These are phyloP conservation scores for Beverwykella pulmonaria DNA, from an alignment of 495 filamentous ascomycete species.

Conservation along the genomic window DNA sequence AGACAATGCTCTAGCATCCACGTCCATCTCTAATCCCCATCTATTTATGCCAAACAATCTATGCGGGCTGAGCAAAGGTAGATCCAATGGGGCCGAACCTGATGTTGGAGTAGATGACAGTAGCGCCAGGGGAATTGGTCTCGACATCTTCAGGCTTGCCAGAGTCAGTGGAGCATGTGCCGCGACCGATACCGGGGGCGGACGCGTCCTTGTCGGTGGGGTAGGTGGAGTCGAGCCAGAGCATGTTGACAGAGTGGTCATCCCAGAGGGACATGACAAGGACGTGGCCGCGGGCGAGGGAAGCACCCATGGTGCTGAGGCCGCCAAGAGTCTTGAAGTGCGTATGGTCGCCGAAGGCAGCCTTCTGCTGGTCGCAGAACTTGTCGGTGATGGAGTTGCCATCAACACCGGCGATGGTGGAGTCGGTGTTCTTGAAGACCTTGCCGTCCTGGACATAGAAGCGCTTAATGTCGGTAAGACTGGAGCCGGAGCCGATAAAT, in stretches of 20 bases:
- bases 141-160: slow-evolving; percentile 65
- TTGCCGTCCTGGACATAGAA: slow-evolving; percentile 65
- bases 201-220: slow-evolving; percentile 48
- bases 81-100: slow-evolving; percentile 62
- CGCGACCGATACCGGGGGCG: slow-evolving; percentile 68
- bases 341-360: slow-evolving; percentile 62
- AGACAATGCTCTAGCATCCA: too few relatives aligned
- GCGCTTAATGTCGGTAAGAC: slow-evolving; percentile 56
- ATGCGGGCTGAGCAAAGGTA: slow-evolving; percentile 25
- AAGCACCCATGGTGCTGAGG: slow-evolving; percentile 58
- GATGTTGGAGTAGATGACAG: slow-evolving; percentile 70
- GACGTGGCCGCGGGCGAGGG: slow-evolving; percentile 64
- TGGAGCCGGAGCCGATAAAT: slow-evolving; percentile 60
- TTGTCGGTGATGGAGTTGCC: slow-evolving; percentile 61
- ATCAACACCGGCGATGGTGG: slow-evolving; percentile 57
- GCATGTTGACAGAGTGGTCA: slow-evolving; percentile 76
- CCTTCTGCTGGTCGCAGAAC: slow-evolving; percentile 66
- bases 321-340: slow-evolving; percentile 65
- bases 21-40: not conserved
- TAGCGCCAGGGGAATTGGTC: slow-evolving; percentile 55
- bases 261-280: slow-evolving; percentile 81
- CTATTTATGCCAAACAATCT: not conserved
- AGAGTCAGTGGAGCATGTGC: slow-evolving; percentile 64
- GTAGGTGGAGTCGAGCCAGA: slow-evolving; percentile 62
- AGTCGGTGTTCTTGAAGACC: slow-evolving; percentile 61